Evolutionary conservation across 2,329 filamentous ascomycete species (phyloP), one percentile per base, ranked within the genome.

Genomic region (Stromatinia cepivora): DNA sequence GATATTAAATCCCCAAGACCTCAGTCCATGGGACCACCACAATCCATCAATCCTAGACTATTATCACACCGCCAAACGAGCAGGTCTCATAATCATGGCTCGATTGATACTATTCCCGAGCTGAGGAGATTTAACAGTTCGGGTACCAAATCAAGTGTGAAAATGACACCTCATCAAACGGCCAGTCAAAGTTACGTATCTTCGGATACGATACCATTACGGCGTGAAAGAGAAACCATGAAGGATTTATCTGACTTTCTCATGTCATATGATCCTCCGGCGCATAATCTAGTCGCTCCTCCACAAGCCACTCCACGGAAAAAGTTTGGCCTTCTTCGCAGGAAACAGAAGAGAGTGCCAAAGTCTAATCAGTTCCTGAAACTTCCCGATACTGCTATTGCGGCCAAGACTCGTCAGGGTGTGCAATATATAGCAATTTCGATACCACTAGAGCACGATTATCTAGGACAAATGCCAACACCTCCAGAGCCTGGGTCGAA

Each of bases 341-440:
- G 76, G 46, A 77, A 78, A 25, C 71, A 68, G 57, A 73, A 57
- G 50, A 73, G 67, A 57, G 81, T 79, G 72, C 82, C 75, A 54
- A 71, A 71, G 39, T 8, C 73, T 71, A 76, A 76, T 0, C 73
- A 77, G 36, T 70, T 77, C 31, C 76, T 84, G 70, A 77, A 75
- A 66, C 80, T 88, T 4, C 86, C 86, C 11, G 86, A 88, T 74
- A 84, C 83, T 34, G 85, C 86, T 17, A 80, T 88, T 20, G 83
- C 84, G 5, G 84, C 85, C 10, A 84, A 79, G 48, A 88, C 86
- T 0, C 84, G 77, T 9, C 82, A 80, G 3, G 86, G 86, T 1
- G 81, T 86, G 74, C 81, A 84, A 6, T 84, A 88, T 73, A 88
- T 89, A 72, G 85, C 86, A 70, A 88, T 88, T 65, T 87, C 86